Conservation (phyloP, 1,284 basidiomycete genomes). For the Cryptococcus sp. region DNA sequence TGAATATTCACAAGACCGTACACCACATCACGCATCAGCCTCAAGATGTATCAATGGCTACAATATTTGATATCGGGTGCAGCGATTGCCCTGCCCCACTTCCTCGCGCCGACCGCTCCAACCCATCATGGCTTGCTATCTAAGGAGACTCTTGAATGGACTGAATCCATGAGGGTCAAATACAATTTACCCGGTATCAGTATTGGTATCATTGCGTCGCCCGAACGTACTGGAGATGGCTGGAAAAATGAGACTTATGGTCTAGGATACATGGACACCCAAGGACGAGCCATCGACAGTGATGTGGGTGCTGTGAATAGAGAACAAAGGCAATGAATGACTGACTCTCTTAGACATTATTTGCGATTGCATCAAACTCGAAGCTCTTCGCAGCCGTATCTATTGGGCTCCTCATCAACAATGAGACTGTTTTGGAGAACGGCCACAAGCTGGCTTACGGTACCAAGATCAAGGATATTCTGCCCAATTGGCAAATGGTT, state of each 20-base stretch:
- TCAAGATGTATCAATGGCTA: too few species aligned
- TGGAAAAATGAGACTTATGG: constrained; percentile 5
- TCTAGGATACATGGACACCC: constrained; percentile 8
- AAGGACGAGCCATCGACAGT: constrained; percentile 2
- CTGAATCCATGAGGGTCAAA: constrained; percentile 7
- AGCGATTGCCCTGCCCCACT: too few species aligned
- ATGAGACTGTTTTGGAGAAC: constrained; percentile 45
- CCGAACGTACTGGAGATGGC: constrained; percentile 2
- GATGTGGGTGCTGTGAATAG: constrained; percentile 3
- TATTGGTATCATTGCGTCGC: constrained; percentile 10
- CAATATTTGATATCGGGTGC: too few species aligned
- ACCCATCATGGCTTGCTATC: neutral
- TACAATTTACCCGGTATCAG: constrained; percentile 9
- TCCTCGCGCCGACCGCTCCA: too few species aligned
- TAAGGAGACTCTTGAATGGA: neutral
- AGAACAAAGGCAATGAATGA: neutral
- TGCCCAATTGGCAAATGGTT: constrained; percentile 48
- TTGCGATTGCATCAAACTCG: constrained; percentile 51
- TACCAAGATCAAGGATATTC: constrained; percentile 49
- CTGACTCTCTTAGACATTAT: constrained; percentile 41
- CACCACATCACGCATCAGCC: too few species aligned
- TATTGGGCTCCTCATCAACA: constrained; percentile 49
- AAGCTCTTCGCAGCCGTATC: constrained; percentile 51
- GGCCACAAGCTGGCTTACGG: constrained; percentile 38
- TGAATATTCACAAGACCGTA: too few species aligned